phyloP scores from a whole-genome alignment of 2,329 filamentous ascomycete genomes.

The Venturia asperata region DNA sequence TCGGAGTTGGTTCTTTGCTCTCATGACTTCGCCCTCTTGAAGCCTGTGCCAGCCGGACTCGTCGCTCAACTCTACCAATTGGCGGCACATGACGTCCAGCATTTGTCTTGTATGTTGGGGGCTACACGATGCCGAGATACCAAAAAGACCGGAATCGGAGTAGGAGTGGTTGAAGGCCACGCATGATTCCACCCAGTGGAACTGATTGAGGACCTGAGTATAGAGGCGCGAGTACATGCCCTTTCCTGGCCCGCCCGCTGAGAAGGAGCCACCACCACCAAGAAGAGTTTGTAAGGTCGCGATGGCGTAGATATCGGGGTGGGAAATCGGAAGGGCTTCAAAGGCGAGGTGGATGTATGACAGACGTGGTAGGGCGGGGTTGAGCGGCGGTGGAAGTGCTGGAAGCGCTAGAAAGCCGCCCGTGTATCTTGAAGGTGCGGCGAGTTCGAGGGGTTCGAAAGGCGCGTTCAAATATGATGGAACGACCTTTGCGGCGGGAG shows the following conservation, averaged over 20 bases:
- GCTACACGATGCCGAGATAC: conserved; percentile 79
- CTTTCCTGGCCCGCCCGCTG: conserved; percentile 91
- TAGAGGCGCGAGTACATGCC: conserved; percentile 98
- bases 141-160: conserved; percentile 90
- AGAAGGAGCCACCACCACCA: conserved; percentile 93
- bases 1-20: conserved; percentile 94
- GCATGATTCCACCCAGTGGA: conserved; percentile 95
- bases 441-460: conserved; percentile 47
- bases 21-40: conserved; percentile 68
- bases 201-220: conserved; percentile 95
- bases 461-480: conserved; percentile 8
- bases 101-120: conserved; percentile 72
- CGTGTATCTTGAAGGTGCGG: conserved; percentile 71
- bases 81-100: conserved; percentile 92
- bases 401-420: conserved; percentile 87
- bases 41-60: conserved; percentile 68
- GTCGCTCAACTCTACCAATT: conserved; percentile 70
- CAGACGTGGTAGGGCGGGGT: conserved; percentile 70
- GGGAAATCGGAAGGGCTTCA: conserved; percentile 84
- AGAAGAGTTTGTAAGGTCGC: conserved; percentile 93
- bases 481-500: conserved; percentile 48
- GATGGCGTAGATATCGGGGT: conserved; percentile 90
- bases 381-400: conserved; percentile 66
- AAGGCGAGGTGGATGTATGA: conserved; percentile 95
- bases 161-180: conserved; percentile 97